These are phyloP conservation scores for Colletotrichum sidae DNA, from an alignment of 2,329 filamentous ascomycete genomes.

Conservation along the genomic window DNA sequence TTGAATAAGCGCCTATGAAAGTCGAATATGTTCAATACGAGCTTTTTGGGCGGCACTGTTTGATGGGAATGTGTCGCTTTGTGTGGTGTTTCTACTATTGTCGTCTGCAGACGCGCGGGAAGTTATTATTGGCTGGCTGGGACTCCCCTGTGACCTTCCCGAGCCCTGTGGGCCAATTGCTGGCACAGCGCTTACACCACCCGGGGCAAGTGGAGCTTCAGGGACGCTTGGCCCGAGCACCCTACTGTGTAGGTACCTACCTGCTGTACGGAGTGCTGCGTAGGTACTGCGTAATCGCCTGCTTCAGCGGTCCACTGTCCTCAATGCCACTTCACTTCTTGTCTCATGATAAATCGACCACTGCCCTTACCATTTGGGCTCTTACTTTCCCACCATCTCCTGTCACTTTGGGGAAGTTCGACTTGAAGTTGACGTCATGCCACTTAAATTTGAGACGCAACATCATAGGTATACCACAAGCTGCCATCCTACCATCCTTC, in stretches of 20 bases:
- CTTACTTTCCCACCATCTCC: too few species aligned
- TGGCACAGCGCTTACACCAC: constrained; percentile 33
- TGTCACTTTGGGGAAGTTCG: too few species aligned
- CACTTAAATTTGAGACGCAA: too few species aligned
- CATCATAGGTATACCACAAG: too few species aligned
- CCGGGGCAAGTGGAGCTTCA: constrained; percentile 17
- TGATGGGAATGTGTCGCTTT: constrained; percentile 9
- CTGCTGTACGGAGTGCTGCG: not conserved
- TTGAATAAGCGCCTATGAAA: constrained; percentile 32
- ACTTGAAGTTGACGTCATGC: too few species aligned
- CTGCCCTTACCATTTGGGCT: too few species aligned
- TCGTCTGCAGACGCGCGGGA: constrained; percentile 37
- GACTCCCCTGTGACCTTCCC: constrained; percentile 18
- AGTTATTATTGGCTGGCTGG: constrained; percentile 36
- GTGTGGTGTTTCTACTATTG: constrained; percentile 29
- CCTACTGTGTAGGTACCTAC: not conserved
- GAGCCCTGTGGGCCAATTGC: constrained; percentile 30
- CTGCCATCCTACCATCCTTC: too few species aligned
- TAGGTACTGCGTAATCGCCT: not conserved
- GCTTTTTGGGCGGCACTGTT: not conserved
- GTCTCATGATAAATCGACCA: constrained; percentile 6
- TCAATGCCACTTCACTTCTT: not conserved
- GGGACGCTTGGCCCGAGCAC: constrained; percentile 15
- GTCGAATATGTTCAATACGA: constrained; percentile 12
- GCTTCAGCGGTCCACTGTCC: not conserved